Evolutionary conservation across 805 yeast genomes (phyloP).

Genomic region (Kazachstania martiniae): DNA sequence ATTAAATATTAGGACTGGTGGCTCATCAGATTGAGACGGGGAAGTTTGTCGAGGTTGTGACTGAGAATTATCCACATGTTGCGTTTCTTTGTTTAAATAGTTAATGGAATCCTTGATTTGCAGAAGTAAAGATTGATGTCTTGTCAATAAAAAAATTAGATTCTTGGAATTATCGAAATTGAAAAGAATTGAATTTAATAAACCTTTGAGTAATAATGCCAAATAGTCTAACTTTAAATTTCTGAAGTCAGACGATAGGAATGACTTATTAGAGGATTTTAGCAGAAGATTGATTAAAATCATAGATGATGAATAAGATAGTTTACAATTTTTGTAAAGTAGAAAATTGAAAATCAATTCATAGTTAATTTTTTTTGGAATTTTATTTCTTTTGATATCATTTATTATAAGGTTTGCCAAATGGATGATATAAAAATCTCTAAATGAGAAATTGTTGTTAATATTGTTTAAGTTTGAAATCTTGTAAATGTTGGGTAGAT

Average conservation of each 20-base stretch:
- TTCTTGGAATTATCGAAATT: constrained; percentile 42
- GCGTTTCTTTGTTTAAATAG: constrained; percentile 12
- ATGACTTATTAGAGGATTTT: constrained; percentile 20
- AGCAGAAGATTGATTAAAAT: constrained; percentile 33
- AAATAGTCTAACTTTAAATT: constrained; percentile 40
- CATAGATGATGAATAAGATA: too few species aligned
- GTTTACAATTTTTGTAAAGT: too few species aligned
- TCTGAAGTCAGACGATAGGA: constrained; percentile 13
- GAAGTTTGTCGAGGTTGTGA: too few species aligned
- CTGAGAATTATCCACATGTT: too few species aligned
- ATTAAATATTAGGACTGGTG: not conserved
- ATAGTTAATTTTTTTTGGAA: constrained; percentile 32
- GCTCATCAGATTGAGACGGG: too few species aligned
- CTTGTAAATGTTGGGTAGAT: constrained; percentile 44
- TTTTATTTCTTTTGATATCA: constrained; percentile 28
- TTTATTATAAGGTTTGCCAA: constrained; percentile 33
- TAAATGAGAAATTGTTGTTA: constrained; percentile 38
- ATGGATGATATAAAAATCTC: constrained; percentile 55
- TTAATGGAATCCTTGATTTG: constrained; percentile 19
- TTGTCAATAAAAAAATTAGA: constrained; percentile 38
- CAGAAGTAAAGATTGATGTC: constrained; percentile 27
- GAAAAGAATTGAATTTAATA: constrained; percentile 42
- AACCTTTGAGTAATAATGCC: constrained; percentile 47
- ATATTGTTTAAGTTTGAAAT: constrained; percentile 27
- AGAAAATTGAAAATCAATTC: constrained; percentile 55